A percentile compares a stretch with the other conserved stretches of the same genome.
Conservation (phyloP, 257 asterid genomes). For the Jacaranda mimosifolia region DNA sequence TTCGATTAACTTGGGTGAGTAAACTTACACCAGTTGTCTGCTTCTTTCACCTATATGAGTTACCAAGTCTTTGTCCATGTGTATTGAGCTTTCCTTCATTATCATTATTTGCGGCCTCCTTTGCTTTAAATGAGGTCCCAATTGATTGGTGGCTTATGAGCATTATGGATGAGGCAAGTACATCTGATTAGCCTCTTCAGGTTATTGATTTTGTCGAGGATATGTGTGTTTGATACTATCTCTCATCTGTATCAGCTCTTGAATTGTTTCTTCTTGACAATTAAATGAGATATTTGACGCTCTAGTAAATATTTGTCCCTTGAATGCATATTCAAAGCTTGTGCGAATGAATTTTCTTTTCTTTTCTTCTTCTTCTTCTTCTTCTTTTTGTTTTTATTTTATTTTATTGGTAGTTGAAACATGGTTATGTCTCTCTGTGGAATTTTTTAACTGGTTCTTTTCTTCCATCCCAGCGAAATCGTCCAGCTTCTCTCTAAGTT, state of each 20-base stretch:
- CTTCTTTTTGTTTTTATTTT: no score
- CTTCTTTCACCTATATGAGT: conserved; percentile 44
- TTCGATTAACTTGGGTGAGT: conserved; percentile 89
- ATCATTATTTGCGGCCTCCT: conserved; percentile 49
- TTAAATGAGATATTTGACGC: conserved; percentile 33
- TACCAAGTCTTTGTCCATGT: no score
- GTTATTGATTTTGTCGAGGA: no score
- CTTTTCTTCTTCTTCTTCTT: no score
- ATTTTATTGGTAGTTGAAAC: no score
- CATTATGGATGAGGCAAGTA: conserved; percentile 35
- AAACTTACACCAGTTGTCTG: conserved; percentile 40
- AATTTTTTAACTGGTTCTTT: no score
- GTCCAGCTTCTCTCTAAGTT: no score
- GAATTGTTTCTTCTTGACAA: conserved; percentile 43
- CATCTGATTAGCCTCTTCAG: no score
- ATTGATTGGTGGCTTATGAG: conserved; percentile 47
- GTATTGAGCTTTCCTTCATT: conserved; percentile 38
- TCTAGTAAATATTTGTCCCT: conserved; percentile 49
- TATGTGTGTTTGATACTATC: conserved; percentile 39
- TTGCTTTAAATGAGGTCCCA: conserved; percentile 40
- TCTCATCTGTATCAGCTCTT: conserved; percentile 36
- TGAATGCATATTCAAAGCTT: background rate
- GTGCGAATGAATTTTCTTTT: no score
- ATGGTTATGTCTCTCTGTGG: no score
- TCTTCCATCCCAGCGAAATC: no score